Conservation (phyloP, 768 basidiomycete species). For the Lactarius sanguifluus region DNA sequence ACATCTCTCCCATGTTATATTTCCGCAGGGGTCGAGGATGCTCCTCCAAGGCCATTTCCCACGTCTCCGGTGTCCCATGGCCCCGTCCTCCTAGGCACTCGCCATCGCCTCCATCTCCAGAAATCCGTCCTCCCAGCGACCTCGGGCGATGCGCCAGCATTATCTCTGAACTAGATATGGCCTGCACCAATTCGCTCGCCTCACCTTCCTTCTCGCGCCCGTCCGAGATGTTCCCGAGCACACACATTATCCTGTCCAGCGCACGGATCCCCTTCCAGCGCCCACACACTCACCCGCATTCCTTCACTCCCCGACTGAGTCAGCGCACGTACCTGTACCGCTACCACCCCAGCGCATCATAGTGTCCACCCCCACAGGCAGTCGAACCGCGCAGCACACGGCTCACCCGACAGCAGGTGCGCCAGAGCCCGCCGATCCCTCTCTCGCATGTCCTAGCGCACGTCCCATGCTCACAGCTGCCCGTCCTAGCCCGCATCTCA, state of each 20-base stretch:
- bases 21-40: background rate
- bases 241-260: background rate
- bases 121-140: conserved; percentile 31
- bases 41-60: conserved; percentile 3
- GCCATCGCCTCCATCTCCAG: conserved; percentile 28
- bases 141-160: conserved; percentile 30
- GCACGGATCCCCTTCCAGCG: background rate
- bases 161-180: conserved; percentile 15
- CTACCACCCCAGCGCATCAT: background rate
- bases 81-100: conserved; percentile 26
- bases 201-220: background rate
- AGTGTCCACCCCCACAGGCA: background rate
- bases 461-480: conserved; percentile 27
- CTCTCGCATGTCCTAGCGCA: conserved; percentile 30
- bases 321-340: background rate
- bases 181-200: background rate
- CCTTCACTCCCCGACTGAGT: background rate
- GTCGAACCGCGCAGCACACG: conserved; percentile 6
- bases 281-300: conserved; percentile 24
- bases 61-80: conserved; percentile 12
- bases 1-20: conserved; percentile 1
- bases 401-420: conserved; percentile 6
- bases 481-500: conserved; percentile 34
- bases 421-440: conserved; percentile 19
- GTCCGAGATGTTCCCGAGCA: background rate